Base-by-base conservation (phyloP, 768 basidiomycete species). In the Boletus fagicola region DNA sequence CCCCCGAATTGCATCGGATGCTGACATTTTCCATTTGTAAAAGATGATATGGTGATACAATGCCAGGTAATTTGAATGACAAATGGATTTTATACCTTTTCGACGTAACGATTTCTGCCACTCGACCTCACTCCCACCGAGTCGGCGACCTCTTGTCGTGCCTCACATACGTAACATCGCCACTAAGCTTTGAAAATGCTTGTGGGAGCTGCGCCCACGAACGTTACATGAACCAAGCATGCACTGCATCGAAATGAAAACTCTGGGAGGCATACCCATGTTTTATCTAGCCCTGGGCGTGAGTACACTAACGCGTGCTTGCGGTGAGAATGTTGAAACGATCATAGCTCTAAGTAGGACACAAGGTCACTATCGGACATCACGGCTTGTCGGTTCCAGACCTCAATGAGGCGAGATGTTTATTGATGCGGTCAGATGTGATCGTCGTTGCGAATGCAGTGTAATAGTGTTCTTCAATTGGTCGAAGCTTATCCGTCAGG, bases 21-120 rank as follows among this genome's bases (percentile, higher is more conserved):
- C 59, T 64, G 47, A 66, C 46, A 6, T 51, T 49, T 57, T 51
- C n/a, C 40, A 38, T 54, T 54, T 42, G 54, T 53, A 49, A 53
- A 52, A 44, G 53, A 60, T 33, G 30, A 15, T 43, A 43, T 31
- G 16, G 15, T 18, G 24, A 40, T 20, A 24, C 30, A 18, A 45
- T 48, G 16, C 38, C 31, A 55, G 36, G n/a, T 28, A 44, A 52
- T 52, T 13, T n/a, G 42, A 33, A 53, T 55, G 35, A 35, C n/a
- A 46, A 30, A 22, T 44, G 36, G 33, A 45, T 45, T 44, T 24
- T 35, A 15, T 47, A 40, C 20, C 53, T 31, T 54, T 20, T 42
- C 9, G 46, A 45, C 16, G 36, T 24, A 22, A 11, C 15, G 2
- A 20, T 42, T 40, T 47, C 48, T 42, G 28, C 24, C 9, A 7